Evolutionary conservation across 768 basidiomycete species (phyloP).

Genomic region (Daedalea quercina): DNA sequence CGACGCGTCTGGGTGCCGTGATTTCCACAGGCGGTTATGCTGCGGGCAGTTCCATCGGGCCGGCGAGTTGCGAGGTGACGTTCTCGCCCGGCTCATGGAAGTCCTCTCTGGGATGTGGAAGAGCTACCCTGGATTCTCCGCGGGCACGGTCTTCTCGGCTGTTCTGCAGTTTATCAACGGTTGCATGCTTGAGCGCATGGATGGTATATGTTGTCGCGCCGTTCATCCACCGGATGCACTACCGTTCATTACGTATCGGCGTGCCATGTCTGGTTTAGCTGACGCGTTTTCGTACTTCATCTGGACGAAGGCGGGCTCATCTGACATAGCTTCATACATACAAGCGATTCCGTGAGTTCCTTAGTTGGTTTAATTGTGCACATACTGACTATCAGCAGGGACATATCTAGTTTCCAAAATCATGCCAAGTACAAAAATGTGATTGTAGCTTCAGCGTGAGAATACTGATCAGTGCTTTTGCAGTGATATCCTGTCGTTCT

Average conservation of each 20-base stretch:
- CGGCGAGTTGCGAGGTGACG: conserved; percentile 5
- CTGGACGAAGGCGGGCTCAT: conserved; percentile 26
- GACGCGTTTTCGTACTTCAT: conserved; percentile 30
- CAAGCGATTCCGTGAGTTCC: conserved; percentile 29
- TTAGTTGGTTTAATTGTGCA: not conserved
- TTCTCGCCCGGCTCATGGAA: conserved; percentile 27
- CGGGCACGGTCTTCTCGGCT: conserved; percentile 29
- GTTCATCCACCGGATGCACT: conserved; percentile 11
- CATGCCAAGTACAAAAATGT: not conserved
- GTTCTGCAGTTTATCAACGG: conserved; percentile 29
- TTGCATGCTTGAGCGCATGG: conserved; percentile 26
- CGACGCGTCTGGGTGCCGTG: not conserved
- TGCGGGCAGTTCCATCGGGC: not conserved
- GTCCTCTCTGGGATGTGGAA: conserved; percentile 23
- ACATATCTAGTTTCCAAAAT: not conserved
- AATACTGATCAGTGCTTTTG: not conserved
- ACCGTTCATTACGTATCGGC: conserved; percentile 20
- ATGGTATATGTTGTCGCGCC: conserved; percentile 15
- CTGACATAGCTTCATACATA: conserved; percentile 25
- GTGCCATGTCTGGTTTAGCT: conserved; percentile 23
- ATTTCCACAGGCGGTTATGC: not conserved
- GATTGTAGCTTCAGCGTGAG: not conserved
- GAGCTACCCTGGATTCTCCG: conserved; percentile 22
- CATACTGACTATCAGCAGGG: too few relatives aligned
- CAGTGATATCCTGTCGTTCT: not conserved